Conservation (phyloP, 352 stramenopile genomes). For the Pythium scleroteichum region DNA sequence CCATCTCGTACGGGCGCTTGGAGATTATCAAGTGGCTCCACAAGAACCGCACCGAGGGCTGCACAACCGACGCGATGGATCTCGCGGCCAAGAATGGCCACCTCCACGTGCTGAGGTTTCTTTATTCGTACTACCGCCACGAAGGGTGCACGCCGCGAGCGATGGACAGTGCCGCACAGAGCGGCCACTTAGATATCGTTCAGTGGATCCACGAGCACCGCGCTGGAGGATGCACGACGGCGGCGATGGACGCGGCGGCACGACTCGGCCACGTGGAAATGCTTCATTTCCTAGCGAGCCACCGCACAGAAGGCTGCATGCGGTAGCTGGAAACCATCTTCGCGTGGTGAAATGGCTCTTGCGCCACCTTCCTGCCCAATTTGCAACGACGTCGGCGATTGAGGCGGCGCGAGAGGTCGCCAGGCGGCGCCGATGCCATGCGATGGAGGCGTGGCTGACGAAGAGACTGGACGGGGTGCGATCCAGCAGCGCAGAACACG, state of each 20-base stretch:
- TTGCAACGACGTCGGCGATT: background rate
- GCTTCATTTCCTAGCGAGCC: constrained; percentile 6
- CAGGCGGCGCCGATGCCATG: no score
- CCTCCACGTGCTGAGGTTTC: constrained; percentile 19
- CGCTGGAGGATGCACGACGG: constrained; percentile 15
- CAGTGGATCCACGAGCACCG: constrained; percentile 18
- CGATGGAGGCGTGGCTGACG: no score
- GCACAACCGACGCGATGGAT: constrained; percentile 22
- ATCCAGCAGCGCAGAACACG: no score
- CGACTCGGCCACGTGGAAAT: background rate
- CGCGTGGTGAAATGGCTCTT: constrained; percentile 10
- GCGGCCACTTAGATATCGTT: constrained; percentile 18
- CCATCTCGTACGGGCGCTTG: constrained; percentile 33
- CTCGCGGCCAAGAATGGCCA: constrained; percentile 18
- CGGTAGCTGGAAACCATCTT: background rate
- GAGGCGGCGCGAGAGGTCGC: no score
- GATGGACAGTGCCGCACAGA: constrained; percentile 22
- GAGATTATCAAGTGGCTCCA: constrained; percentile 17
- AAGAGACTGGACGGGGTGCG: no score
- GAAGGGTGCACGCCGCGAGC: constrained; percentile 13
- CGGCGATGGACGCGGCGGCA: constrained; percentile 19
- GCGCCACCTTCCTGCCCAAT: background rate
- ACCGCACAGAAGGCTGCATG: constrained; percentile 22
- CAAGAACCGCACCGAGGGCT: constrained; percentile 2
- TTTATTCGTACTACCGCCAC: constrained; percentile 6